A percentile compares a stretch with the other conserved stretches of the same genome.
Evolutionary conservation across 768 basidiomycete species (phyloP).

Genomic region (Clavaria fumosa): DNA sequence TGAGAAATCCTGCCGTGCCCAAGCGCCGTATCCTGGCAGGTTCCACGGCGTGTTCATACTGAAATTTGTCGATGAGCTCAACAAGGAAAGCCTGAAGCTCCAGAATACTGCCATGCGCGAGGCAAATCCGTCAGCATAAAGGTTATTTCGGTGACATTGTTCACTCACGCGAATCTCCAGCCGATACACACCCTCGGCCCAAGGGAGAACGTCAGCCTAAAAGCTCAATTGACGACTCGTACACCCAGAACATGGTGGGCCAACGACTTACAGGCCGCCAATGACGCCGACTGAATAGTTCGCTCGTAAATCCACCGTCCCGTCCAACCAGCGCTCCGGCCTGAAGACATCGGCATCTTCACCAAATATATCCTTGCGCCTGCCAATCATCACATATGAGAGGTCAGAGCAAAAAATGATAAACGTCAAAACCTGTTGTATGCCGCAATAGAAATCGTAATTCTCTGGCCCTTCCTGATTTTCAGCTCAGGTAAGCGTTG

Average conservation of each 20-base stretch:
- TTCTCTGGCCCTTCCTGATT: conserved; percentile 26
- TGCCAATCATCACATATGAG: conserved; percentile 4
- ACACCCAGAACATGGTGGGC: too few species aligned
- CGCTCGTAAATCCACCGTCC: conserved; percentile 14
- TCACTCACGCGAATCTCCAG: conserved; percentile 17
- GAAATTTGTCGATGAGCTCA: conserved; percentile 37
- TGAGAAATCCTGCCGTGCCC: conserved; percentile 26
- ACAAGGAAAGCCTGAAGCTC: conserved; percentile 48
- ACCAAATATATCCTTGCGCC: conserved; percentile 25
- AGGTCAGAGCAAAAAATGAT: neutral
- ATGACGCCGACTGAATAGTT: conserved; percentile 19
- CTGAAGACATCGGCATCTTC: conserved; percentile 26
- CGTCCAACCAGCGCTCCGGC: conserved; percentile 25
- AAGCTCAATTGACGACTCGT: conserved; percentile 1
- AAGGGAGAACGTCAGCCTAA: conserved; percentile 15
- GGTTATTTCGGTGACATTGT: neutral
- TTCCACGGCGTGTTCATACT: conserved; percentile 29
- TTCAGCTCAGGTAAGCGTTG: conserved; percentile 20
- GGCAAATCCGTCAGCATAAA: neutral
- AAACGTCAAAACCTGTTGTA: conserved; percentile 4
- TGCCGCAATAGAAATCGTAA: conserved; percentile 22
- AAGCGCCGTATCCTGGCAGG: conserved; percentile 21
- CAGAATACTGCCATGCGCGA: conserved; percentile 22
- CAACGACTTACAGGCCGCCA: conserved; percentile 22
- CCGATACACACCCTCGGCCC: conserved; percentile 16